These are phyloP conservation scores for Metschnikowia sp. DNA, from an alignment of 805 yeast genomes.

Conservation along the genomic window DNA sequence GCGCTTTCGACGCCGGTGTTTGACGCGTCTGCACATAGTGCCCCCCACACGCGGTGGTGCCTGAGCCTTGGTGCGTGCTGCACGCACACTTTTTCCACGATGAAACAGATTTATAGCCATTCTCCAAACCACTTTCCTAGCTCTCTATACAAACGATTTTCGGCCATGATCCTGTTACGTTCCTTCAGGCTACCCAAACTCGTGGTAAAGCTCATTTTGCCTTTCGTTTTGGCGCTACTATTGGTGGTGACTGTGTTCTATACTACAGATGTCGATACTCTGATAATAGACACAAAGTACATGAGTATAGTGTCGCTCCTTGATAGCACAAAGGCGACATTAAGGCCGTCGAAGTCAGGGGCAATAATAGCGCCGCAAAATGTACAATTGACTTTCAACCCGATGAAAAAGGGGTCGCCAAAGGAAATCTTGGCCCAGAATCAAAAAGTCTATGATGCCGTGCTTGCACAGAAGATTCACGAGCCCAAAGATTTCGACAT, in stretches of 20 bases:
- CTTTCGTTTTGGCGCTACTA: conserved; percentile 1
- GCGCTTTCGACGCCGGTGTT: background rate
- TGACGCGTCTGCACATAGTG: background rate
- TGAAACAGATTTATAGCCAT: background rate
- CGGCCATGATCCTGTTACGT: conserved; percentile 16
- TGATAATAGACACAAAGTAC: conserved; percentile 7
- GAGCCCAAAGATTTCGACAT: conserved; percentile 49
- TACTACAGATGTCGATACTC: conserved; percentile 9
- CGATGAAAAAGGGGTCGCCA: conserved; percentile 27
- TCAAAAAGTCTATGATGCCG: conserved; percentile 32
- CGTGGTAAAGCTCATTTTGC: conserved; percentile 6
- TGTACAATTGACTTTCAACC: conserved; percentile 34
- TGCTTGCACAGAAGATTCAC: conserved; percentile 33
- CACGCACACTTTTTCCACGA: too few relatives aligned
- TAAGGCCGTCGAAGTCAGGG: background rate
- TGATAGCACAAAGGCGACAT: background rate
- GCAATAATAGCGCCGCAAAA: conserved; percentile 20
- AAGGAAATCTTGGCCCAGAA: conserved; percentile 38
- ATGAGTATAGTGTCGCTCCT: conserved; percentile 5
- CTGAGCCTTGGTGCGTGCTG: too few relatives aligned
- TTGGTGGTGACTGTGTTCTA: conserved; percentile 3
- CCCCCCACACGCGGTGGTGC: too few relatives aligned
- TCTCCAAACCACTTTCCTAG: background rate
- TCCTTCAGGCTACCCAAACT: conserved; percentile 10
- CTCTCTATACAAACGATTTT: conserved; percentile 5